Evolutionary conservation across 768 basidiomycete genomes (phyloP).

Genomic region (Coprinopsis marcescibilis): DNA sequence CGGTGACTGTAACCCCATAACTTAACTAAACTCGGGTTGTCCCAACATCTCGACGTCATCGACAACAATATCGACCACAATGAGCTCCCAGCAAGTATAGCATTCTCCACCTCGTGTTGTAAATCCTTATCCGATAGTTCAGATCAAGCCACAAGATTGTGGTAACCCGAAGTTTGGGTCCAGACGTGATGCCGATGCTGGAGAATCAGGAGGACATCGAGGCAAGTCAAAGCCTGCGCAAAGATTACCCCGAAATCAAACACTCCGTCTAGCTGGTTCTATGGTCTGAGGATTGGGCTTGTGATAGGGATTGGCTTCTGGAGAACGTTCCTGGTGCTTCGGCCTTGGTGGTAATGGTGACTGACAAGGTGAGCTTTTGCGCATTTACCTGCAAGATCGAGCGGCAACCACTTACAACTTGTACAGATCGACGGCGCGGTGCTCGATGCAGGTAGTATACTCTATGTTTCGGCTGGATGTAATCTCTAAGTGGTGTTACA

Average conservation of each 20-base stretch:
- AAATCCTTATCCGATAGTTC: neutral
- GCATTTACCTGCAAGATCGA: neutral
- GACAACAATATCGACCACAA: no score
- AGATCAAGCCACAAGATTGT: conserved; percentile 37
- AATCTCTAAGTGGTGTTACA: conserved; percentile 18
- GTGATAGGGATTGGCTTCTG: conserved; percentile 66
- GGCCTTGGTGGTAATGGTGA: conserved; percentile 59
- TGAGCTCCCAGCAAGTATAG: neutral
- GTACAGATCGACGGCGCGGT: conserved; percentile 68
- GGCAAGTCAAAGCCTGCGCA: conserved; percentile 29
- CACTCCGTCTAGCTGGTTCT: conserved; percentile 27
- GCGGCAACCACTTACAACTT: neutral
- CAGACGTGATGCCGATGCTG: conserved; percentile 56
- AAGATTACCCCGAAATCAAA: neutral
- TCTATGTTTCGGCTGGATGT: neutral
- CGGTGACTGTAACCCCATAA: no score
- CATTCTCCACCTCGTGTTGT: neutral
- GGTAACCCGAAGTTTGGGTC: conserved; percentile 55
- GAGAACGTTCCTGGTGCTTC: conserved; percentile 61
- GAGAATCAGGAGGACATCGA: conserved; percentile 46
- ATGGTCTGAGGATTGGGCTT: conserved; percentile 49
- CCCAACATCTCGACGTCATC: no score
- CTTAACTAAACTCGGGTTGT: no score
- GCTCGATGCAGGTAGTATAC: conserved; percentile 45
- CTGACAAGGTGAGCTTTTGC: conserved; percentile 55